A percentile compares a stretch with the other conserved stretches of the same genome.
Conservation (phyloP, 352 stramenopile species). For the Globisporangium spiculum region DNA sequence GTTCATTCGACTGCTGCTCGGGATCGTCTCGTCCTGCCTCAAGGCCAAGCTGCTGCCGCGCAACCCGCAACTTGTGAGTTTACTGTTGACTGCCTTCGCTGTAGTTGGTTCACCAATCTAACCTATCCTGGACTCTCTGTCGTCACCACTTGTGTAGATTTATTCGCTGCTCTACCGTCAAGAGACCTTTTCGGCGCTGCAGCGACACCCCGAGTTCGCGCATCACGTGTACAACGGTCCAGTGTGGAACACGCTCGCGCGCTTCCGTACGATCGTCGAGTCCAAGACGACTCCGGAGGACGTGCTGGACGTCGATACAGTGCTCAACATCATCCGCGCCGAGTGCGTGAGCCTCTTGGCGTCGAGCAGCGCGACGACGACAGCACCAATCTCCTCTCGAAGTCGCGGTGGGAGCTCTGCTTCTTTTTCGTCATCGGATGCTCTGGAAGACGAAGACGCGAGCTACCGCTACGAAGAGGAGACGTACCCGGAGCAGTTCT, state of each 20-base stretch:
- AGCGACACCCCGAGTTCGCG: slow-evolving; percentile 57
- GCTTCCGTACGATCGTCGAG: slow-evolving; percentile 61
- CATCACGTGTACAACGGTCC: slow-evolving; percentile 58
- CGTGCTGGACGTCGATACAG: slow-evolving; percentile 60
- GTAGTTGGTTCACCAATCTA: not conserved
- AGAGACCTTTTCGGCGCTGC: slow-evolving; percentile 51
- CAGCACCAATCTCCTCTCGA: not conserved
- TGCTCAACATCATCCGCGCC: slow-evolving; percentile 62
- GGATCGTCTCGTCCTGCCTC: slow-evolving; percentile 60
- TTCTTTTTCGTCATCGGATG: not conserved
- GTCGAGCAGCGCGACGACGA: slow-evolving; percentile 29
- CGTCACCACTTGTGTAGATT: slow-evolving; percentile 35
- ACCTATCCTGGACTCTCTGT: not conserved
- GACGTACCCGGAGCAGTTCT: slow-evolving; percentile 68
- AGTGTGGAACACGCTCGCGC: slow-evolving; percentile 61
- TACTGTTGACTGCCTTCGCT: not conserved
- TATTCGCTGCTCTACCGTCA: slow-evolving; percentile 78
- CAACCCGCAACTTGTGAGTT: slow-evolving; percentile 71
- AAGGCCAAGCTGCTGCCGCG: slow-evolving; percentile 60
- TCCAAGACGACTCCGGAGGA: slow-evolving; percentile 52
- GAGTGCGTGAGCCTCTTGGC: slow-evolving; percentile 72
- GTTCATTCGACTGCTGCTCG: slow-evolving; percentile 70
- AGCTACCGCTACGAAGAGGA: slow-evolving; percentile 82
- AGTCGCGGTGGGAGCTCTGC: not conserved
- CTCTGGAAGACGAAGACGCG: slow-evolving; percentile 47